phyloP scores from a whole-genome alignment of 495 filamentous ascomycete species.

The Podospora tetraspora region DNA sequence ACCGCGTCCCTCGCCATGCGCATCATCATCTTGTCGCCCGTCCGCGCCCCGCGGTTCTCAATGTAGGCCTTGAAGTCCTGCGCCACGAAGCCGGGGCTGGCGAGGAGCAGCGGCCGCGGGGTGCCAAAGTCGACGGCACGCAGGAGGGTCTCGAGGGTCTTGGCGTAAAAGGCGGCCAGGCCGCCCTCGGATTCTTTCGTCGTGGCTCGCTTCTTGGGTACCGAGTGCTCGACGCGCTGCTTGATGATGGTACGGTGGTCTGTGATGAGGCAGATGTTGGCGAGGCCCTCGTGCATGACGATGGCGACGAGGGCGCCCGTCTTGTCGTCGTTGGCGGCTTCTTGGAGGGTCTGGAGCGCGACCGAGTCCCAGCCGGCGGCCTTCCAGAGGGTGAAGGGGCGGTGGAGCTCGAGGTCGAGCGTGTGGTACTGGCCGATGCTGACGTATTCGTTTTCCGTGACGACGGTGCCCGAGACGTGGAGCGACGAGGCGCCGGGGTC shows the following conservation, averaged over 20 bases:
- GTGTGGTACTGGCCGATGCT: conserved; percentile 85
- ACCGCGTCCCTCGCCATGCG: conserved; percentile 58
- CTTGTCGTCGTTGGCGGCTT: conserved; percentile 70
- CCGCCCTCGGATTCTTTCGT: conserved; percentile 66
- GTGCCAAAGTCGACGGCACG: conserved; percentile 70
- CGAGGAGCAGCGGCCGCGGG: conserved; percentile 71
- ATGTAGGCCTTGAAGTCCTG: conserved; percentile 76
- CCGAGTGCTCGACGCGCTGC: conserved; percentile 75
- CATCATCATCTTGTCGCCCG: conserved; percentile 56
- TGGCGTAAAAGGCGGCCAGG: conserved; percentile 75
- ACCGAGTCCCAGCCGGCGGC: conserved; percentile 89
- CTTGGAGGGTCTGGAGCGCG: conserved; percentile 67
- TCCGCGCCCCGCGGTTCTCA: conserved; percentile 61
- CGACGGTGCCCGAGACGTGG: conserved; percentile 77
- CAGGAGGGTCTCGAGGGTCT: conserved; percentile 67
- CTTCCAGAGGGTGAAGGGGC: conserved; percentile 78
- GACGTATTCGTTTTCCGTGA: conserved; percentile 77
- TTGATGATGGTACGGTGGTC: conserved; percentile 84
- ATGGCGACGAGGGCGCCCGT: conserved; percentile 79
- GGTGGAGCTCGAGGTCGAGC: conserved; percentile 68
- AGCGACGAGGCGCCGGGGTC: conserved; percentile 78
- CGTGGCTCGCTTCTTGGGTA: conserved; percentile 71
- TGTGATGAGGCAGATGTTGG: conserved; percentile 90
- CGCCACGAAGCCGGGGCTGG: conserved; percentile 84
- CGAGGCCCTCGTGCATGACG: conserved; percentile 89